Evolutionary conservation across 305 asterid genomes (phyloP), one percentile per base, ranked within the genome.

Genomic region (Fraxinus xanthoxyloides): DNA sequence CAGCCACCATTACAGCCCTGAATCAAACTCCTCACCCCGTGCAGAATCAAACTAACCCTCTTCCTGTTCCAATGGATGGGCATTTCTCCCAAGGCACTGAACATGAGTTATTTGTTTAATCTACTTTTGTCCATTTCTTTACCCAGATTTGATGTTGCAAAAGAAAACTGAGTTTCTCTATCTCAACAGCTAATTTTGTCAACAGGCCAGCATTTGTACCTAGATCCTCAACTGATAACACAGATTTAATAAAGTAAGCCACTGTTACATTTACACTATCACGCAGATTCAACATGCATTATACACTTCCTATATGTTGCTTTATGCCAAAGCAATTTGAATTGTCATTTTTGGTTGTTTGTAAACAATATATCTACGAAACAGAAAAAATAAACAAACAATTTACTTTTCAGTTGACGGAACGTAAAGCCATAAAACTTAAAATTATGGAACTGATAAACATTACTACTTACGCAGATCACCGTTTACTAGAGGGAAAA

Each of bases 401-500:
- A 24, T 63, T 24, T 24, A 24, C 28, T 19, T 76, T 40, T 23
- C 26, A 31, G 54, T 48, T 77, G 28, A 65, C 76, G 78, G 23
- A 23, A 56, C 19, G 3, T 69, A 40, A 46, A 63, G 31, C 2
- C 4, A 19, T 56, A 23, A 10, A 74, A 48, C 34, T 9, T 31
- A 56, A 2, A 38, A 67, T 46, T 59, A 31, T 6, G 10, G 19
- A 35, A 73, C 75, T 78, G 51, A 87, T 72, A 43, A 59, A 74
- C 65, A 35, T 5, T 61, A 46, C 67, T 76, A 61, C 40, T 34
- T 84, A 46, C 28, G 84, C 90, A 95, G 99, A 90, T 94, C 99
- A 4, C 97, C 97, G 2, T 95, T 94, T 85, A 89, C 86, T 2
- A 89, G 98, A 89, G 90, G 91, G 72, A 88, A 84, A 87, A 84